These are phyloP conservation scores for Aquanectria penicillioides DNA, from an alignment of 2,329 filamentous ascomycete genomes.

Conservation along the genomic window DNA sequence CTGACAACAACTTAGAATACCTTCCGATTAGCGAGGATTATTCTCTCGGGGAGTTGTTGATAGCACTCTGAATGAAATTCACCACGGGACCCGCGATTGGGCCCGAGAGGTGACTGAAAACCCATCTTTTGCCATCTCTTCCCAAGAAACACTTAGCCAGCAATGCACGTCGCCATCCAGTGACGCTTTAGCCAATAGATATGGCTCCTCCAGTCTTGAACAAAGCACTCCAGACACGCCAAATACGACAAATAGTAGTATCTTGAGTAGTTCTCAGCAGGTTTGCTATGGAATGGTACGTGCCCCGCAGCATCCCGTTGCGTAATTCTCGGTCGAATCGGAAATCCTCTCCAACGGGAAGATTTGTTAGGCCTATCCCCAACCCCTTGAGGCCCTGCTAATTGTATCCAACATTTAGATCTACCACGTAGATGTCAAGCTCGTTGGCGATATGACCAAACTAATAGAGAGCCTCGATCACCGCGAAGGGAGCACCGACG, in stretches of 20 bases:
- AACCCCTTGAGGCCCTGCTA: not conserved
- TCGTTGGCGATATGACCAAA: constrained; percentile 9
- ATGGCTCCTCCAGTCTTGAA: not conserved
- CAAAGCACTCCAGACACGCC: not conserved
- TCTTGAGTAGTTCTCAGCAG: not conserved
- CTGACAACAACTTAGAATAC: not conserved
- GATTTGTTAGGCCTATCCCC: not conserved
- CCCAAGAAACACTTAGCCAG: not conserved
- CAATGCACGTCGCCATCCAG: not conserved
- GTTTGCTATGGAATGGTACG: constrained; percentile 23
- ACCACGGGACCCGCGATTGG: not conserved
- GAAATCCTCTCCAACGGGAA: not conserved
- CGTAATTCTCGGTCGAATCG: no score
- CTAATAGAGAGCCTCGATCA: not conserved
- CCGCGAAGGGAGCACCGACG: not conserved
- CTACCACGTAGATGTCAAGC: constrained; percentile 11
- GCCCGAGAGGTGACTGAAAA: not conserved
- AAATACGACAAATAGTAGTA: no score
- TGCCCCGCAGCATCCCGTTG: not conserved
- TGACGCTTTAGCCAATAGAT: not conserved
- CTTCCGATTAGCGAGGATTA: not conserved
- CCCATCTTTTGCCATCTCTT: no score
- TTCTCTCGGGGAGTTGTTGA: not conserved
- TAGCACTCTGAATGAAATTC: not conserved
- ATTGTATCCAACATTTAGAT: not conserved